Base-by-base conservation (phyloP, 2,329 filamentous ascomycete genomes). In the Stachybotrys elegans region DNA sequence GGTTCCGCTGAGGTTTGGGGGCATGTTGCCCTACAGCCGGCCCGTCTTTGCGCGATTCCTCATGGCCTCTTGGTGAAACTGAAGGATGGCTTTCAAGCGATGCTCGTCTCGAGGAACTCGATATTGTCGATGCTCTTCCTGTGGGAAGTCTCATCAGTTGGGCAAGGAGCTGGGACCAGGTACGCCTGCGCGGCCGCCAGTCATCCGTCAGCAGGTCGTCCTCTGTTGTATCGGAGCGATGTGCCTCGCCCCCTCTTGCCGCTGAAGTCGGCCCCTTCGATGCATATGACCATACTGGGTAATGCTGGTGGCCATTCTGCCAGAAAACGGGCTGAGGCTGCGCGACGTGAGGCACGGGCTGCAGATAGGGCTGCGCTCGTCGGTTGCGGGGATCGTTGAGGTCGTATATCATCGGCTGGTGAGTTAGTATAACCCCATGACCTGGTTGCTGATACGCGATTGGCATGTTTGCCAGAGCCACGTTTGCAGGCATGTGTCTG, bases 91-190 rank as follows among this genome's bases (percentile, higher is more conserved):
- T 29, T 29, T 29, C 25, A n/a, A 29, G 48, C 22, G 52, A 51
- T 20, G 44, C 51, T 13, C 51, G 46, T 6, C 25, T 17, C 2
- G 61, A 61, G n/a, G 50, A 53, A 31, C 53, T 63, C 22, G 51
- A 52, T 40, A 68, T 60, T 2, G 66, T 69, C 0, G 62, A 67
- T 6, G 61, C 63, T 44, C 52, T 60, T 5, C 66, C 66, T 2
- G 54, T 16, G 3, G 63, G 63, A 13, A 64, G 40, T 5, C 49
- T 53, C 22, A 67, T 51, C 1, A 51, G 48, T 11, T 52, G 53
- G 40, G 49, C 40, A 2, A 67, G 9, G 13, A 56, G 47, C 35
- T 62, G 60, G 19, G 49, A 46, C 60, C 60, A 64, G 6, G 46
- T 51, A 20, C 50, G 47, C 7, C 58, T 48, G 9, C 45, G 48